Base-by-base conservation (phyloP, 2,329 filamentous ascomycete species). In the Beauveria sp. region DNA sequence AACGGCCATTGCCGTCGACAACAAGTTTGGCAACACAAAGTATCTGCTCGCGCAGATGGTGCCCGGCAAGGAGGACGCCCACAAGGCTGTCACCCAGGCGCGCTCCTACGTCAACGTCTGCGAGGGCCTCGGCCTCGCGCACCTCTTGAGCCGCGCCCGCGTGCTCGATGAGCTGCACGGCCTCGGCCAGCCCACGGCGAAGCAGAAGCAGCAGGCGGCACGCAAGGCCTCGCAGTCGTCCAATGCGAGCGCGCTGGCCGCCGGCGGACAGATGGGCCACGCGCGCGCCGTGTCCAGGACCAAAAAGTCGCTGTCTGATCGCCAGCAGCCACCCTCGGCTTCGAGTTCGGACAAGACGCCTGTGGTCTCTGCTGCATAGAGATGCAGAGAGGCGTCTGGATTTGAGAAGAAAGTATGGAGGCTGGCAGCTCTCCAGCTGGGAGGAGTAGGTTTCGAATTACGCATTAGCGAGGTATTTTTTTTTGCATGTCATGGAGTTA, bases 21-120 rank as follows among this genome's bases (percentile, higher is more conserved):
- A 99, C 73, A 86, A 87, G 65, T 95, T 88, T 73, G 88, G 89
- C 50, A 99, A 99, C 76, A 96, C 93, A 5, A 99, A 99, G 73
- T 99, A 89, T 72, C 80, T 95, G 38, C 84, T 99, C 31, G 84
- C 85, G 48, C 91, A 96, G 73, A 83, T 97, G 74, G 85, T 98
- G 26, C 91, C 92, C 0, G 91, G 93, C 18, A 96, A 92, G 72
- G 79, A 85, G 53, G 78, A 83, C 45, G 79, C 78, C 1, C 89
- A 88, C 71, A 80, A 81, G 63, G 74, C 79, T 3, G 80, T 95
- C 67, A 85, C 84, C 64, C 74, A 77, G 52, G 82, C 83, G 64
- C 92, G 88, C 75, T 88, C 83, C 67, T 96, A 97, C 70, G 77
- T 76, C 9, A 86, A 89, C 58, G 74, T 88, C 2, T 89, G 91